phyloP scores from a whole-genome alignment of 176 grass and related monocot genomes.

The Chloris gayana region DNA sequence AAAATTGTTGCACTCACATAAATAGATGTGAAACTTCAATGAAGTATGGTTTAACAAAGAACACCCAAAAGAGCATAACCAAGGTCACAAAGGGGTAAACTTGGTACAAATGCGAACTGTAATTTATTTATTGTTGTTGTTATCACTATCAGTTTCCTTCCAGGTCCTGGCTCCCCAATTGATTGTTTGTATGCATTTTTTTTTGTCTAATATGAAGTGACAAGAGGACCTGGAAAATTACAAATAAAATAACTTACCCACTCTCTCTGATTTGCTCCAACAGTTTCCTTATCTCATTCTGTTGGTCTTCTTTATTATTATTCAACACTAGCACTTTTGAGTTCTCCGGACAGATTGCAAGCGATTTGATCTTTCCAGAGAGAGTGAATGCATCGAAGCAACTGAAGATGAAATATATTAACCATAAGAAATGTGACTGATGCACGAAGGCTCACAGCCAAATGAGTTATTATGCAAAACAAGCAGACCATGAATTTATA shows the following conservation, averaged over 20 bases:
- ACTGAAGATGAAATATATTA: constrained; percentile 22
- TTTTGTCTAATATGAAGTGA: not conserved
- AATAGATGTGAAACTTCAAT: no score
- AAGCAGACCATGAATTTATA: no score
- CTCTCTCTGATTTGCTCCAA: constrained; percentile 62
- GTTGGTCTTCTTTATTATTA: constrained; percentile 44
- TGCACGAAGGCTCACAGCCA: not conserved
- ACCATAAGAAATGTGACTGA: not conserved
- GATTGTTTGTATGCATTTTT: not conserved
- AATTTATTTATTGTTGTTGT: no score
- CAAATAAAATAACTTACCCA: constrained; percentile 42
- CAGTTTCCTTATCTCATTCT: constrained; percentile 54
- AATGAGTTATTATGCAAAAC: not conserved
- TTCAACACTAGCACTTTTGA: constrained; percentile 48
- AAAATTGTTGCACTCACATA: no score
- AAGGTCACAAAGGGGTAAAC: no score
- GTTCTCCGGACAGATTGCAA: constrained; percentile 40
- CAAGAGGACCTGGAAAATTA: not conserved
- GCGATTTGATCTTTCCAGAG: constrained; percentile 52
- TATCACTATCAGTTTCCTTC: no score
- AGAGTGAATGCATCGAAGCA: constrained; percentile 56
- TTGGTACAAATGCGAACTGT: no score
- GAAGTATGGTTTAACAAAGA: no score
- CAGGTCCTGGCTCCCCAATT: no score
- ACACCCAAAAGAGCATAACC: no score